Base-by-base conservation (phyloP, 139 green algal species). In the Yamagishiella unicocca region DNA sequence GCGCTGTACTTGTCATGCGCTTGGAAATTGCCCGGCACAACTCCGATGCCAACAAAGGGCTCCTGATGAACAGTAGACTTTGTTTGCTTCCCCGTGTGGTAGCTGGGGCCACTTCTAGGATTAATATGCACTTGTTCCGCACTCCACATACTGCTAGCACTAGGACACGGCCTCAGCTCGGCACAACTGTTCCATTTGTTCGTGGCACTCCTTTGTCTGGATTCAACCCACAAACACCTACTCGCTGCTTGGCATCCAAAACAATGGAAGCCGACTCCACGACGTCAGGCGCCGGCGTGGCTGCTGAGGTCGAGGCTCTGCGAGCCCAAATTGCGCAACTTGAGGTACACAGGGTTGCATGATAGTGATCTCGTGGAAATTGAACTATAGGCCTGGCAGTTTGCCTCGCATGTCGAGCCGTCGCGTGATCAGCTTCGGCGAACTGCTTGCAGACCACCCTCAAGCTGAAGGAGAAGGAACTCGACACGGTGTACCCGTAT, bases 401-500 rank as follows among this genome's bases (percentile, higher is more conserved):
- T 58, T 35, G 19, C 21, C 14, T 58, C 2, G 17, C 40, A 43
- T 80, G 58, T 25, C 61, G 27, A 68, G 61, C 78, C 31, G 46
- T 75, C 61, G 42, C 66, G 45, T 35, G 64, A 79, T 87, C 64
- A 73, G 8, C 35, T 31, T 6, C 25, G 21, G 29, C 33, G 6
- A 14, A 24, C 21, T 37, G 64, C 64, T 4, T 53, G 81, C 64
- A 93, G 90, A 66, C 74, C 2, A 91, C 46, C 7, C 71, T 93
- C 25, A 87, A 92, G 78, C 45, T 88, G 50, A 90, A 92, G 71
- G 85, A 93, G 88, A 84, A 88, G 62, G 74, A 90, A 46, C 38
- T 88, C 7, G 79, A 83, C 58, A 78, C 83, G 17, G 88, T 95
- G 4, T 87, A 90, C 40, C 93, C 93, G 0, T 96, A 96, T 76